phyloP scores from a whole-genome alignment of 139 green algal species.

The Micractinium conductrix region DNA sequence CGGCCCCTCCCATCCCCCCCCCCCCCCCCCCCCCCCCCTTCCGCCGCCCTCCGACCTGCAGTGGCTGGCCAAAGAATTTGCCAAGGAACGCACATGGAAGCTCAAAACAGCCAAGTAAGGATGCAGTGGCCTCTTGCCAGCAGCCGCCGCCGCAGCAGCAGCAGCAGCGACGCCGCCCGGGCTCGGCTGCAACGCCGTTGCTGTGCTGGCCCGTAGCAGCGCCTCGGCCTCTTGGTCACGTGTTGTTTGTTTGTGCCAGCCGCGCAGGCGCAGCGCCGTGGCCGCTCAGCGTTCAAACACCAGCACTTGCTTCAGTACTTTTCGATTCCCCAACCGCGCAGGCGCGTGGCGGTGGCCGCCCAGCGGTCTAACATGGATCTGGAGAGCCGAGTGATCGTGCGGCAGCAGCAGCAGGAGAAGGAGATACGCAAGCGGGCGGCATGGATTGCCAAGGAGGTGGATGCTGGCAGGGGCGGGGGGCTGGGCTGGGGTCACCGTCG shows the following conservation, averaged over 20 bases:
- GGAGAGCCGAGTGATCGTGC: conserved; percentile 61
- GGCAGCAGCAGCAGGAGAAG: conserved; percentile 54
- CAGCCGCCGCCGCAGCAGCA: too few relatives aligned
- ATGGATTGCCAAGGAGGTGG: conserved; percentile 77
- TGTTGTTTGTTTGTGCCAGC: too few relatives aligned
- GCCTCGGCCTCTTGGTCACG: too few relatives aligned
- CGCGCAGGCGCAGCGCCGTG: too few relatives aligned
- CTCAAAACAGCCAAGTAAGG: conserved; percentile 77
- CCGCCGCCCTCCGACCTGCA: conserved; percentile 16
- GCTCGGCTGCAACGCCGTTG: too few relatives aligned
- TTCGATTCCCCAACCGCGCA: too few relatives aligned
- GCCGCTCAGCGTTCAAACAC: too few relatives aligned
- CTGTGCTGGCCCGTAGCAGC: too few relatives aligned
- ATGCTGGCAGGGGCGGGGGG: conserved; percentile 36
- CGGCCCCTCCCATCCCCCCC: neutral
- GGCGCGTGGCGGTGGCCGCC: conserved; percentile 60
- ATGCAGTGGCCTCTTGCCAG: too few relatives aligned
- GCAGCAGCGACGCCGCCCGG: too few relatives aligned
- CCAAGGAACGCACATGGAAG: conserved; percentile 81
- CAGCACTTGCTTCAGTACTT: too few relatives aligned
- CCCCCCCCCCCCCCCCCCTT: neutral
- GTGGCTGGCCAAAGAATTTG: conserved; percentile 96
- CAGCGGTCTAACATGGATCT: conserved; percentile 77
- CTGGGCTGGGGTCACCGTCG: neutral
- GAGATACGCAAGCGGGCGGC: conserved; percentile 50